Percentiles rank a stretch among this genome's conserved stretches.
Evolutionary conservation across 352 stramenopile species (phyloP).

Genomic region (Phytopythium helicoides): DNA sequence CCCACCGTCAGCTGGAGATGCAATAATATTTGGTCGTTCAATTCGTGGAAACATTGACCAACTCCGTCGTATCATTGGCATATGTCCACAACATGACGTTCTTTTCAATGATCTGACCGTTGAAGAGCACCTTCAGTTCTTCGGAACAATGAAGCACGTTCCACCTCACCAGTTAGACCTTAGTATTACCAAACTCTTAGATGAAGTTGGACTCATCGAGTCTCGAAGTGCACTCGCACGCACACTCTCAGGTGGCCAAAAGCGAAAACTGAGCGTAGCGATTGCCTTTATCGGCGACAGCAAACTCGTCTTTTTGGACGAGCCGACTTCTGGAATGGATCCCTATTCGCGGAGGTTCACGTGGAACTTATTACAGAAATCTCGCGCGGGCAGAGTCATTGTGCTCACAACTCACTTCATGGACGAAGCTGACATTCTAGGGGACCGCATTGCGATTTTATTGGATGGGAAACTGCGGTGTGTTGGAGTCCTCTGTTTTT

Average conservation of each 20-base stretch:
- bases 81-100: slow-evolving; percentile 97
- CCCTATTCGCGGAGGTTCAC: slow-evolving; percentile 92
- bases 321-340: slow-evolving; percentile 95
- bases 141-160: slow-evolving; percentile 90
- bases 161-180: slow-evolving; percentile 28
- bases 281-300: slow-evolving; percentile 86
- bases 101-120: slow-evolving; percentile 95
- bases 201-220: slow-evolving; percentile 87
- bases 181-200: slow-evolving; percentile 47
- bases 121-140: slow-evolving; percentile 93
- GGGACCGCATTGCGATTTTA: slow-evolving; percentile 82
- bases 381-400: slow-evolving; percentile 53
- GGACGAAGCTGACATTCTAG: slow-evolving; percentile 89
- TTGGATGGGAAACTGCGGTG: slow-evolving; percentile 54
- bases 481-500: slow-evolving; percentile 75
- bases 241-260: slow-evolving; percentile 89
- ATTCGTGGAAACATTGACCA: slow-evolving; percentile 75
- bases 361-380: slow-evolving; percentile 69
- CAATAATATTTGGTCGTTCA: slow-evolving; percentile 67
- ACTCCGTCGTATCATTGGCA: slow-evolving; percentile 91
- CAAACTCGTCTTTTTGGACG: slow-evolving; percentile 85
- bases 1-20: slow-evolving; percentile 56
- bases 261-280: slow-evolving; percentile 89
- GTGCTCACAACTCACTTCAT: slow-evolving; percentile 95
- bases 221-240: slow-evolving; percentile 68